Conservation (phyloP, 1,284 basidiomycete genomes). For the Polyporus tsugae region DNA sequence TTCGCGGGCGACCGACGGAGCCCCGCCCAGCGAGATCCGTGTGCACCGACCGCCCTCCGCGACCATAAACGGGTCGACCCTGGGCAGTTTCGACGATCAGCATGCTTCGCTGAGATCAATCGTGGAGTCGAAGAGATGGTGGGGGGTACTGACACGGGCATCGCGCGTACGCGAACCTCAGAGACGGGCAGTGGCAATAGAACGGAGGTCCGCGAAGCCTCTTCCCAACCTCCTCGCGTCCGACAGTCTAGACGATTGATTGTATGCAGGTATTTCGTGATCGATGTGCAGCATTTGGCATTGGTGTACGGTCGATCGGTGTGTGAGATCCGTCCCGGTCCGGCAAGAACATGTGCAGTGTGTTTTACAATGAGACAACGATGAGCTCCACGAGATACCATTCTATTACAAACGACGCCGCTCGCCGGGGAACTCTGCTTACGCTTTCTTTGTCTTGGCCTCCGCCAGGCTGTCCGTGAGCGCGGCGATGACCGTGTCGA, state of each 20-base stretch:
- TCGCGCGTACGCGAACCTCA: slow-evolving; percentile 15
- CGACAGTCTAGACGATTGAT: not conserved
- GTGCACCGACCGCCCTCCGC: not conserved
- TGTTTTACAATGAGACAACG: slow-evolving; percentile 18
- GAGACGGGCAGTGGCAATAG: slow-evolving; percentile 35
- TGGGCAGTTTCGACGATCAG: slow-evolving; percentile 16
- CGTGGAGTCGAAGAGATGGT: not conserved
- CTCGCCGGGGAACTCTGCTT: slow-evolving; percentile 29
- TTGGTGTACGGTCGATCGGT: not conserved
- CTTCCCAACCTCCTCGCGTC: slow-evolving; percentile 4
- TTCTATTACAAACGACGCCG: slow-evolving; percentile 31
- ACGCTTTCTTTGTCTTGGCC: slow-evolving; percentile 50
- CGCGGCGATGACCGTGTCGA: slow-evolving; percentile 77
- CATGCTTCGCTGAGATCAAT: slow-evolving; percentile 27
- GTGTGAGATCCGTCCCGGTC: not conserved
- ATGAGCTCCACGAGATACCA: slow-evolving; percentile 25
- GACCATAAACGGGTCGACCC: slow-evolving; percentile 8
- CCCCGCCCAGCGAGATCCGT: slow-evolving; percentile 20
- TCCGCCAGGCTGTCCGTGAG: slow-evolving; percentile 71
- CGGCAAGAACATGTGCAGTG: not conserved
- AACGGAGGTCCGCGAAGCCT: slow-evolving; percentile 24
- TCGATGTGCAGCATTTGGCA: not conserved
- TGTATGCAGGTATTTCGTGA: not conserved
- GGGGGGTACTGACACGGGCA: not conserved
- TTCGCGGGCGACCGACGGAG: slow-evolving; percentile 32